phyloP scores from a whole-genome alignment of 139 green algal species.

The Edaphochlamys debaryana region DNA sequence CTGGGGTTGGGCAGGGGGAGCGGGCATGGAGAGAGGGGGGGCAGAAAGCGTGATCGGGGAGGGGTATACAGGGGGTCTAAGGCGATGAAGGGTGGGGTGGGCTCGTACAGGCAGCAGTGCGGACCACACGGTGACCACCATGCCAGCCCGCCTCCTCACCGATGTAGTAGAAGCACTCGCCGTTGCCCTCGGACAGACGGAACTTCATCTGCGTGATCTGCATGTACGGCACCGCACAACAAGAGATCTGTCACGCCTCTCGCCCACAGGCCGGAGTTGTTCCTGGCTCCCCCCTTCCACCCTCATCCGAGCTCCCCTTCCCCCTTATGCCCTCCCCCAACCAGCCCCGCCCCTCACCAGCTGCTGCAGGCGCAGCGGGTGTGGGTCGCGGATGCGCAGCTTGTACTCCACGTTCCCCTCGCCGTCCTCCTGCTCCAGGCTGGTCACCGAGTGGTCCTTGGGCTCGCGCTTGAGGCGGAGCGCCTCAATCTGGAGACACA shows the following conservation, averaged over 20 bases:
- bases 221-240: too few relatives aligned
- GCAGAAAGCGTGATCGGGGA: too few relatives aligned
- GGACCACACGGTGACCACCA: too few relatives aligned
- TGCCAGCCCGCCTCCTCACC: too few relatives aligned
- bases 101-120: neutral
- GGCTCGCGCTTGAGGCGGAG: constrained; percentile 61
- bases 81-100: neutral
- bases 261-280: too few relatives aligned
- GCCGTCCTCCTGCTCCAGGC: constrained; percentile 72
- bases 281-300: too few relatives aligned
- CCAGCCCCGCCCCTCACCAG: too few relatives aligned
- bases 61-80: neutral
- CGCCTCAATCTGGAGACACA: constrained; percentile 51
- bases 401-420: constrained; percentile 91
- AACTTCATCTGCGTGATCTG: constrained; percentile 92
- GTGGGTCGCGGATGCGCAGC: constrained; percentile 70
- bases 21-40: too few relatives aligned
- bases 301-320: too few relatives aligned
- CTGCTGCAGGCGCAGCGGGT: constrained; percentile 81
- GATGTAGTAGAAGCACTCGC: constrained; percentile 85
- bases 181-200: constrained; percentile 82
- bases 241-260: too few relatives aligned
- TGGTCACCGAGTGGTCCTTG: constrained; percentile 52
- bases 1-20: constrained; percentile 34
- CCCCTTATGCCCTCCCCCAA: too few relatives aligned